Evolutionary conservation across 2,329 filamentous ascomycete species (phyloP), one percentile per base, ranked within the genome.

Genomic region (Aureobasidium musti): DNA sequence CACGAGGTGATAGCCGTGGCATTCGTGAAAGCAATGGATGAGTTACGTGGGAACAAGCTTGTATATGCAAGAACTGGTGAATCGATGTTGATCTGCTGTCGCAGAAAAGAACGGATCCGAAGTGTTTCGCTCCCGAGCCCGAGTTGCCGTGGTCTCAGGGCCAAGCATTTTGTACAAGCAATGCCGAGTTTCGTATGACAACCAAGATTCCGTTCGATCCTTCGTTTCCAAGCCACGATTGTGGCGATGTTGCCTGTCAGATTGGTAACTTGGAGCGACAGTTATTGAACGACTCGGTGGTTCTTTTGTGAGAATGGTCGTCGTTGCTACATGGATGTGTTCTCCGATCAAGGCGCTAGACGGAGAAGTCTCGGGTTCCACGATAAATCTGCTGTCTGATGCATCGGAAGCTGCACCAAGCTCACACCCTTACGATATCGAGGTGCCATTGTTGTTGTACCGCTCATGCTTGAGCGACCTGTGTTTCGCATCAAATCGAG

Each of bases 1-100:
- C n/a, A 21, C 57, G 28, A 17, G 52, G 54, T 14, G 28, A 33
- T 3, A 68, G 23, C 3, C 67, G 56, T 26, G 67, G 67, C 67
- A 68, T 68, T 7, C 2, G 13, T 28, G 8, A 47, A 3, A 6
- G 5, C 2, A 28, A 6, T 23, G n/a, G 17, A 54, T 6, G 33
- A 23, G 23, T 49, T 6, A 5, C 7, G 45, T 7, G 13, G 13
- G 45, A 11, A 49, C 14, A 28, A n/a, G 26, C 11, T 26, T 30
- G 11, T n/a, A 11, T 19, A 33, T 52, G 49, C 26, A 52, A 52
- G 26, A 52, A 52, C n/a, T 33, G 19, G 13, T 13, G n/a, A 14
- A 6, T n/a, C 21, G 26, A 23, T n/a, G 26, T 50, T 26, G 35
- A 10, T n/a, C n/a, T n/a, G n/a, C n/a, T 47, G 21, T 52, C 13